Evolutionary conservation across 768 basidiomycete genomes (phyloP), one percentile per base, ranked within the genome.

Genomic region (Trametes meyenii): DNA sequence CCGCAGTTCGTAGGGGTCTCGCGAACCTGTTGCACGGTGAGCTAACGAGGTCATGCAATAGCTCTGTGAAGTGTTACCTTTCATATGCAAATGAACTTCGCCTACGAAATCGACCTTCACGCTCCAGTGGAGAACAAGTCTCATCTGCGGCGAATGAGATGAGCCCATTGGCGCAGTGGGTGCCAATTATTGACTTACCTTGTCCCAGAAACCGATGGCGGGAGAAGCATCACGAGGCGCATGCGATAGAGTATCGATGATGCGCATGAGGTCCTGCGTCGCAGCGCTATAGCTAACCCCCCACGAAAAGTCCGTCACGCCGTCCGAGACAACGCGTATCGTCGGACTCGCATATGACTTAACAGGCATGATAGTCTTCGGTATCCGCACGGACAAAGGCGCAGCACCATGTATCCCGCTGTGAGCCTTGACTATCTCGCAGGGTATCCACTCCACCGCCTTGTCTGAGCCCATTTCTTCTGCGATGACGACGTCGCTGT

Each of bases 291-390:
- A 92, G 64, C 94, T 95, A 45, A 94, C 84, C 16, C 91, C 91
- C 95, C 96, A 98, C 16, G 89, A 85, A 63, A 97, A 83, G 39
- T 87, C 83, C 0, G 93, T 91, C 5, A 87, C 80, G 35, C 77
- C 79, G 21, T 82, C 75, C 5, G 89, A 85, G n/a, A 78, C 76
- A 50, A 97, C 81, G 19, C 81, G 79, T 65, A 98, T 81, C 13
- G 77, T 74, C 3, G 94, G 92, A 46, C 83, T 81, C 1, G 92
- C 90, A 69, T 96, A 97, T 8, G 89, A 92, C 75, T 98, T 98
- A 67, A 96, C 90, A 0, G 96, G 90, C 91, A 95, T 96, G 59
- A 94, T 88, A 0, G 94, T 96, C 73, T 96, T 97, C 1, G 94
- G 93, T 36, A 96, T 80, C 43, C 75, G 64, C 42, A 95, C 73